These are phyloP conservation scores for Calonectria leucothoes DNA, from an alignment of 2,329 filamentous ascomycete genomes.

Conservation along the genomic window DNA sequence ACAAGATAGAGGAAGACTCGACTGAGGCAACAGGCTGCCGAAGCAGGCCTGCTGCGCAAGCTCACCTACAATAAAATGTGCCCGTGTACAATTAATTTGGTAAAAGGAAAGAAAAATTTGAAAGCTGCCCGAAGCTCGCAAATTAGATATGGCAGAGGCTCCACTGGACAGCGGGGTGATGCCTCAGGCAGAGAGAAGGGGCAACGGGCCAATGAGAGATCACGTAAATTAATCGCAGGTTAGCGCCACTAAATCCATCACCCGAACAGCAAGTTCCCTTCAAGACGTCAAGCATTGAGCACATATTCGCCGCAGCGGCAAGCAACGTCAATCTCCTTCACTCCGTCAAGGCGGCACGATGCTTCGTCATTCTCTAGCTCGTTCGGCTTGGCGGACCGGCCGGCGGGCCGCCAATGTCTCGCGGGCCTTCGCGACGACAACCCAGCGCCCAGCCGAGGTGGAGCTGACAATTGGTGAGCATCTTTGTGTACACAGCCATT, in stretches of 20 bases:
- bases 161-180: constrained; percentile 16
- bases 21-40: constrained; percentile 57
- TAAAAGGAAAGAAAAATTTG: constrained; percentile 50
- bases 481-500: constrained; percentile 45
- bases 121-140: constrained; percentile 24
- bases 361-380: constrained; percentile 76
- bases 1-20: constrained; percentile 81
- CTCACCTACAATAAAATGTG: constrained; percentile 80
- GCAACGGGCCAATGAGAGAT: constrained; percentile 53
- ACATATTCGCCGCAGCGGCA: constrained; percentile 50
- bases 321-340: constrained; percentile 53
- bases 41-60: constrained; percentile 61
- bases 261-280: constrained; percentile 52
- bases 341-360: constrained; percentile 72
- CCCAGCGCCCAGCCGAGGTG: constrained; percentile 86
- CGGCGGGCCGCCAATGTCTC: constrained; percentile 69
- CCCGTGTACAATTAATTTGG: constrained; percentile 72
- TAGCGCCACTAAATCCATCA: constrained; percentile 54
- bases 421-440: constrained; percentile 85
- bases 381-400: constrained; percentile 75
- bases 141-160: constrained; percentile 33
- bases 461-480: constrained; percentile 90
- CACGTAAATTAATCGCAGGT: constrained; percentile 58
- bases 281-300: constrained; percentile 55
- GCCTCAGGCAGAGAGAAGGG: constrained; percentile 52